Evolutionary conservation across 192 early-diverging fungal species (phyloP).

Genomic region (Entrophospora sp.): DNA sequence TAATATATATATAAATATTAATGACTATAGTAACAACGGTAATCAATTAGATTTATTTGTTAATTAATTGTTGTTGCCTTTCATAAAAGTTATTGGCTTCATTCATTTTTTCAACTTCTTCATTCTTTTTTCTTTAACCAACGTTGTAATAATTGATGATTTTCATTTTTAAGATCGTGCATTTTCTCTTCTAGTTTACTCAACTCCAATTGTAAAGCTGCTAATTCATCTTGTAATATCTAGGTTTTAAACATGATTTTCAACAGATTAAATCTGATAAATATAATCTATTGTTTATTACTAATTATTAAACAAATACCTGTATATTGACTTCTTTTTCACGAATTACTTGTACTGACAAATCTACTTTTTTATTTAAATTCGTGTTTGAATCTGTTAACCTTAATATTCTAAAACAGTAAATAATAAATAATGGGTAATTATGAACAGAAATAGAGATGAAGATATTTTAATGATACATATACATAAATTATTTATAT

Average conservation of each 20-base stretch:
- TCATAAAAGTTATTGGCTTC: slow-evolving; percentile 84
- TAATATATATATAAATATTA: neutral
- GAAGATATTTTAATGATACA: neutral
- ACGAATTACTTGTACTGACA: slow-evolving; percentile 41
- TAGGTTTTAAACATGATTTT: slow-evolving; percentile 27
- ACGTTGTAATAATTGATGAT: slow-evolving; percentile 74
- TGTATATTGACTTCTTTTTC: slow-evolving; percentile 89
- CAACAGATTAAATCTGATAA: neutral
- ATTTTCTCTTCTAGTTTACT: slow-evolving; percentile 58
- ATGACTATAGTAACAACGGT: neutral
- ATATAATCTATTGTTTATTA: neutral
- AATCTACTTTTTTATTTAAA: slow-evolving; percentile 25
- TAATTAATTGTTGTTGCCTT: too few species aligned
- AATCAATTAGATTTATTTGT: neutral
- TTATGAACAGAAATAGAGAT: neutral
- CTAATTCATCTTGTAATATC: slow-evolving; percentile 86
- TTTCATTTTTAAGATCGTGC: slow-evolving; percentile 66
- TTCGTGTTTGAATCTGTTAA: slow-evolving; percentile 25
- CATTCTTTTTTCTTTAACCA: slow-evolving; percentile 87
- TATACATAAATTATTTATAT: neutral
- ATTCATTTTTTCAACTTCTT: slow-evolving; percentile 85
- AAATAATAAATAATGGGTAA: neutral
- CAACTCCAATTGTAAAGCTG: slow-evolving; percentile 82
- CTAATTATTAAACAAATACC: slow-evolving; percentile 23
- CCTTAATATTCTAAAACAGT: slow-evolving; percentile 25